phyloP scores from a whole-genome alignment of 164 flowering plant genomes.

The Dillenia suffruticosa region DNA sequence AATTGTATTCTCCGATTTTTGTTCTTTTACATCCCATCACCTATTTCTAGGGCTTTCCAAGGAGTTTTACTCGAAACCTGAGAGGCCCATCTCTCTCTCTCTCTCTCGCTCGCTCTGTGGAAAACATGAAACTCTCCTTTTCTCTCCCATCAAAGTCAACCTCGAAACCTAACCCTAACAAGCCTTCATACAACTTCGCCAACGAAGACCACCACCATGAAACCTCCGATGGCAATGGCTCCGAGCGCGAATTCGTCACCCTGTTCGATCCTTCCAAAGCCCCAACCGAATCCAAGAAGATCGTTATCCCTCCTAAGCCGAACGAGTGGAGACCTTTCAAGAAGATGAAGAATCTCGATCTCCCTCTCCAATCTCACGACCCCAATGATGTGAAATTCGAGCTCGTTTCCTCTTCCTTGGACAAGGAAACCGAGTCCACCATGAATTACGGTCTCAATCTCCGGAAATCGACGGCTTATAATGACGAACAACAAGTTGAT shows the following conservation, averaged over 20 bases:
- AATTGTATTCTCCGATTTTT: too few relatives aligned
- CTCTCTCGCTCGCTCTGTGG: background rate
- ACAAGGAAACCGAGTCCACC: slow-evolving; percentile 11
- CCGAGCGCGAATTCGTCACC: slow-evolving; percentile 33
- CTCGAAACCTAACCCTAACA: slow-evolving; percentile 16
- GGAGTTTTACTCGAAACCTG: too few relatives aligned
- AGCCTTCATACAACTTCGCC: slow-evolving; percentile 7
- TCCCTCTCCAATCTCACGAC: slow-evolving; percentile 19
- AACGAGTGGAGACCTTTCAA: slow-evolving; percentile 53
- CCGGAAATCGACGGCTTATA: slow-evolving; percentile 8
- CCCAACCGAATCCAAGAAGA: slow-evolving; percentile 14
- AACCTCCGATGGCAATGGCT: background rate
- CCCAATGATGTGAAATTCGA: slow-evolving; percentile 39
- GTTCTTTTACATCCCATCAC: too few relatives aligned
- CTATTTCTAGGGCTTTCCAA: too few relatives aligned
- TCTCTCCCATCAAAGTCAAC: slow-evolving; percentile 29
- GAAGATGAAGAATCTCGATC: slow-evolving; percentile 63
- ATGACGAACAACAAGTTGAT: background rate
- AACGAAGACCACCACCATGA: background rate
- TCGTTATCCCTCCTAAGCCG: slow-evolving; percentile 47
- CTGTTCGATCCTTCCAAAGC: slow-evolving; percentile 53
- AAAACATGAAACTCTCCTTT: slow-evolving; percentile 43
- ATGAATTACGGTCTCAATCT: slow-evolving; percentile 46
- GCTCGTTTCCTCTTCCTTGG: slow-evolving; percentile 24
- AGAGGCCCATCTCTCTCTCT: background rate